Evolutionary conservation across 805 yeast genomes (phyloP), one percentile per base, ranked within the genome.

Genomic region (Nakazawaea wyomingensis): DNA sequence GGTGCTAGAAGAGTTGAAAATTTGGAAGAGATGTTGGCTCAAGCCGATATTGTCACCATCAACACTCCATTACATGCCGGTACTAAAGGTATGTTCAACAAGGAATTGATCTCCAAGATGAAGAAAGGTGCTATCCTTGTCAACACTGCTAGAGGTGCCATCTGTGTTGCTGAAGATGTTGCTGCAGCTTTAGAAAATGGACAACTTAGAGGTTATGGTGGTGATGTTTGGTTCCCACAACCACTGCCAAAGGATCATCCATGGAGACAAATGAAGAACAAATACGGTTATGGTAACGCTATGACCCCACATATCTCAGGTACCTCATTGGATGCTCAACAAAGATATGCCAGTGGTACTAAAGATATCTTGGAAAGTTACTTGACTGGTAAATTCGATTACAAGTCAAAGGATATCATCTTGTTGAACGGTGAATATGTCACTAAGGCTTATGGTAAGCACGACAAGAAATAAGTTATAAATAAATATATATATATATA

Each of bases 221-320:
- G 91, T 53, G 93, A 85, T 62, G 93, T 85, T 40, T 84, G 91
- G 88, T 74, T 56, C 68, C 82, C 82, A n/a, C 95, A 85, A 63
- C 95, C 95, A 34, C 85, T 91, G 20, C 88, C 89, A 50, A 66
- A 68, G 43, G 73, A 72, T 60, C 89, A 83, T 56, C 89, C 89
- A 51, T 85, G 93, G 93, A 72, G 88, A 70, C 43, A 68, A 9
- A 74, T 83, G 79, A 57, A 66, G 38, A 82, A 82, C 74, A 66
- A 74, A 54, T 74, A 70, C 51, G 83, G 82, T 47, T 85, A 76
- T 27, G 91, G 91, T 51, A 85, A 85, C 54, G 91, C 90, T 42
- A 83, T 85, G 91, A 82, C 88, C 39, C 89, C 90, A 16, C 93
- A 84, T 58, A 76, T 80, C 53, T 78, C 86, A 43, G 93, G 95